These are phyloP conservation scores for Blastocystis sp. DNA, from an alignment of 352 stramenopile genomes.

Conservation along the genomic window DNA sequence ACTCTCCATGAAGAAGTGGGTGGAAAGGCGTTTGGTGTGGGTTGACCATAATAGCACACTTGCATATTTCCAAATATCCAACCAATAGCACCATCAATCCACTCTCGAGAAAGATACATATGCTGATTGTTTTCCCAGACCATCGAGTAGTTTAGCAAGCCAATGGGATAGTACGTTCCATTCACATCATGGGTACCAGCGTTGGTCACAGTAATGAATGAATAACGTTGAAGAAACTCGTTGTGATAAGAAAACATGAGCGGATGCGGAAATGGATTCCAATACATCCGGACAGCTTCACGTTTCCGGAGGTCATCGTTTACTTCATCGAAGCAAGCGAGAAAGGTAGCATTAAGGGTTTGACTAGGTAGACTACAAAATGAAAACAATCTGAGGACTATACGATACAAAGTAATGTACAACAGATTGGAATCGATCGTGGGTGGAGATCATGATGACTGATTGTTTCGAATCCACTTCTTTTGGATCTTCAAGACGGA, in stretches of 20 bases:
- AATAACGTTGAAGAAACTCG: constrained; percentile 44
- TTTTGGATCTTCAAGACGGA: background rate
- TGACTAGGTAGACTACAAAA: constrained; percentile 16
- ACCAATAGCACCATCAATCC: background rate
- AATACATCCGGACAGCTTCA: background rate
- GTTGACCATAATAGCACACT: constrained; percentile 17
- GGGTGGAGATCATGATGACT: background rate
- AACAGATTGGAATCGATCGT: background rate
- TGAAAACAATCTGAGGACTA: background rate
- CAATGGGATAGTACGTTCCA: constrained; percentile 44
- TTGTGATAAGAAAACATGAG: constrained; percentile 58
- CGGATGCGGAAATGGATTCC: constrained; percentile 29
- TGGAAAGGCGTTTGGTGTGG: background rate
- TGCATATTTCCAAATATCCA: constrained; percentile 52
- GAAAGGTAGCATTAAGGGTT: background rate
- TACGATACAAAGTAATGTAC: constrained; percentile 27
- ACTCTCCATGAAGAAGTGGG: background rate
- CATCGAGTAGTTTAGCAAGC: constrained; percentile 11
- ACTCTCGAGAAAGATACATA: constrained; percentile 38
- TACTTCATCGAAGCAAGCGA: constrained; percentile 9
- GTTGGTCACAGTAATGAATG: background rate
- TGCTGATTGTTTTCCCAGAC: constrained; percentile 49
- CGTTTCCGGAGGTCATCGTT: background rate
- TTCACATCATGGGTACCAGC: constrained; percentile 34
- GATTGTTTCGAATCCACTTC: background rate